Percentiles rank a stretch among this genome's conserved stretches.
phyloP scores from a whole-genome alignment of 495 filamentous ascomycete genomes.

The Penicillium ochrochloron region DNA sequence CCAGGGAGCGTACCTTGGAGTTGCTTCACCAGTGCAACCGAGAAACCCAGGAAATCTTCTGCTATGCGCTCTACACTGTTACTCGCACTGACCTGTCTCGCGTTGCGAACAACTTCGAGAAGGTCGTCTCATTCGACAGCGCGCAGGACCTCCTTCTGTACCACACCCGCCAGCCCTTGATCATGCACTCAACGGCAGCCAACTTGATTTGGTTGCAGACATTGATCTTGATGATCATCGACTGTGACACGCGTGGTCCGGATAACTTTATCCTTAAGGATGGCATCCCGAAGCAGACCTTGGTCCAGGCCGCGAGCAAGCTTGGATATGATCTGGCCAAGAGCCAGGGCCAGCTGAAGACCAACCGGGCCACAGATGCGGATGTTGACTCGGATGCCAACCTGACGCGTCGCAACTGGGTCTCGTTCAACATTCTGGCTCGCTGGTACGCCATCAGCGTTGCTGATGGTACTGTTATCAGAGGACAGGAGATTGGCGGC shows the following conservation, averaged over 20 bases:
- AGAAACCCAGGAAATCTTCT: constrained; percentile 70
- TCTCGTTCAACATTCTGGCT: constrained; percentile 71
- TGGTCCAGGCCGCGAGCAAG: constrained; percentile 48
- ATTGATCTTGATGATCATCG: constrained; percentile 50
- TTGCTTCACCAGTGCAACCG: constrained; percentile 64
- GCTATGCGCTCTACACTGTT: constrained; percentile 64
- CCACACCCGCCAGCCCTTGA: constrained; percentile 56
- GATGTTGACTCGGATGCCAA: constrained; percentile 74
- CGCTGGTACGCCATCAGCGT: constrained; percentile 76
- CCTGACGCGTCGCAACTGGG: constrained; percentile 74
- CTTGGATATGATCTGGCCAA: constrained; percentile 50
- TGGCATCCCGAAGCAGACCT: constrained; percentile 45
- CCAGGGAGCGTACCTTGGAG: constrained; percentile 63
- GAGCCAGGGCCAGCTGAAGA: constrained; percentile 44
- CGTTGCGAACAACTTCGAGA: constrained; percentile 43
- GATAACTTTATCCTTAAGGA: constrained; percentile 52
- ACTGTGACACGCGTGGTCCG: constrained; percentile 50
- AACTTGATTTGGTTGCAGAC: constrained; percentile 51
- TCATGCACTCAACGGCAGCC: constrained; percentile 40
- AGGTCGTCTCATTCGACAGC: constrained; percentile 47
- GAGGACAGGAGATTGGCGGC: constrained; percentile 51
- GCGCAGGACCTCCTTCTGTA: constrained; percentile 54
- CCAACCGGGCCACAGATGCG: constrained; percentile 38
- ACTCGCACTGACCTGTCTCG: constrained; percentile 48
- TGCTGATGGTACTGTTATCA: constrained; percentile 64